Conservation (phyloP, 2,329 filamentous ascomycete genomes). For the Talaromyces marneffei region DNA sequence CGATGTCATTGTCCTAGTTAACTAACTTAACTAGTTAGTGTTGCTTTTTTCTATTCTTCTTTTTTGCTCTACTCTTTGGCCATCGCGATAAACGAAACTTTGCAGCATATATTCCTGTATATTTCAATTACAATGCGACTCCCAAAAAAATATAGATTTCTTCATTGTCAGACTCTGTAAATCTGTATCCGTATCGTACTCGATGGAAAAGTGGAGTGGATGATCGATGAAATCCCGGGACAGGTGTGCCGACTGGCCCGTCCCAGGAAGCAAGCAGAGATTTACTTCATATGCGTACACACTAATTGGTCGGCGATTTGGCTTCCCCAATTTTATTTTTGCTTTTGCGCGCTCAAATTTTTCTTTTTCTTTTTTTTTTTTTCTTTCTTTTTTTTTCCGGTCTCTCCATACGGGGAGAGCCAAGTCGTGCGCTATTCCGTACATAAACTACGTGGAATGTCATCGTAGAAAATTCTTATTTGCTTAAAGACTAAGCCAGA, state of each 20-base stretch:
- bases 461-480: neutral
- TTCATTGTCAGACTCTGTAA: neutral
- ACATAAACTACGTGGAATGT: neutral
- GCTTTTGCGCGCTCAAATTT: neutral
- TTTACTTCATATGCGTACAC: too few relatives aligned
- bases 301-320: neutral
- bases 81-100: neutral
- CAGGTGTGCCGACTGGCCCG: constrained; percentile 10
- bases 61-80: neutral
- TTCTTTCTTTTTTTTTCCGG: neutral
- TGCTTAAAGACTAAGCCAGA: too few relatives aligned
- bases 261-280: neutral
- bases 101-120: neutral
- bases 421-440: neutral
- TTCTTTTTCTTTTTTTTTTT: neutral
- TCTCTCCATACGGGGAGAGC: neutral
- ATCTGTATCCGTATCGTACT: neutral
- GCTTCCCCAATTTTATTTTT: neutral
- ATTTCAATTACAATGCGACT: neutral
- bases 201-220: constrained; percentile 2
- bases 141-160: neutral
- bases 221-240: constrained; percentile 8
- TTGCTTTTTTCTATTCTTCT: neutral
- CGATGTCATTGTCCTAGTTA: too few relatives aligned
- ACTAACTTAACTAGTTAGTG: too few relatives aligned